Evolutionary conservation across 2,329 filamentous ascomycete genomes (phyloP).

Genomic region (Alternaria ethzedia): DNA sequence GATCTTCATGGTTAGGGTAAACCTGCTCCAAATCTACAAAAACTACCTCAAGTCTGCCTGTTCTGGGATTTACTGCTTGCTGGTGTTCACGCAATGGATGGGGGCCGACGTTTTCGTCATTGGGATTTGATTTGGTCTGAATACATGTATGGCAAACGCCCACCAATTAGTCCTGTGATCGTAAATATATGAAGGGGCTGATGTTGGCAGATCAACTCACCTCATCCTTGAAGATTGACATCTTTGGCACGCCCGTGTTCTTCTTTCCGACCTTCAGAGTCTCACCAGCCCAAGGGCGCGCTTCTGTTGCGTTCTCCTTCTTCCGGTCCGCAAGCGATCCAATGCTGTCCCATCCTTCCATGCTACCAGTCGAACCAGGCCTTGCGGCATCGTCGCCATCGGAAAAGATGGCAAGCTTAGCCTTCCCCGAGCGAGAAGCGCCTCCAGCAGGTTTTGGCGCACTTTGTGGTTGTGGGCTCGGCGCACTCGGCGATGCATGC

Average conservation of each 20-base stretch:
- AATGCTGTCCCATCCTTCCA: slow-evolving; percentile 90
- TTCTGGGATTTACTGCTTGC: slow-evolving; percentile 81
- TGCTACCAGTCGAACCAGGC: slow-evolving; percentile 61
- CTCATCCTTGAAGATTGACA: slow-evolving; percentile 94
- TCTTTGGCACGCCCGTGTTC: slow-evolving; percentile 76
- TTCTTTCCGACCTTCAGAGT: slow-evolving; percentile 87
- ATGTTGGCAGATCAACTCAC: slow-evolving; percentile 66
- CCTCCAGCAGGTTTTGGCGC: slow-evolving; percentile 53
- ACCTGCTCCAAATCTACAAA: slow-evolving; percentile 85
- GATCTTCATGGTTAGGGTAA: slow-evolving; percentile 77
- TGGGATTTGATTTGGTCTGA: slow-evolving; percentile 53
- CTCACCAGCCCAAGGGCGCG: slow-evolving; percentile 91
- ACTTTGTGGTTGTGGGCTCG: slow-evolving; percentile 70
- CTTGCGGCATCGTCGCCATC: slow-evolving; percentile 68
- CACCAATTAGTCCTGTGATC: slow-evolving; percentile 84
- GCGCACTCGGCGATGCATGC: slow-evolving; percentile 53
- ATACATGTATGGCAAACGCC: slow-evolving; percentile 59
- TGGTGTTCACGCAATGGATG: slow-evolving; percentile 77
- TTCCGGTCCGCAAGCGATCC: slow-evolving; percentile 84
- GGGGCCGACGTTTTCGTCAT: slow-evolving; percentile 52
- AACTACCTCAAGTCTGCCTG: slow-evolving; percentile 82
- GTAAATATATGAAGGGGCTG: slow-evolving; percentile 51
- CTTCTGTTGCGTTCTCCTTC: slow-evolving; percentile 89
- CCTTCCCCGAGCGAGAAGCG: slow-evolving; percentile 69
- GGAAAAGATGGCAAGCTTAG: slow-evolving; percentile 91